Conservation (phyloP, 768 basidiomycete species). For the Termitomyces sp. region DNA sequence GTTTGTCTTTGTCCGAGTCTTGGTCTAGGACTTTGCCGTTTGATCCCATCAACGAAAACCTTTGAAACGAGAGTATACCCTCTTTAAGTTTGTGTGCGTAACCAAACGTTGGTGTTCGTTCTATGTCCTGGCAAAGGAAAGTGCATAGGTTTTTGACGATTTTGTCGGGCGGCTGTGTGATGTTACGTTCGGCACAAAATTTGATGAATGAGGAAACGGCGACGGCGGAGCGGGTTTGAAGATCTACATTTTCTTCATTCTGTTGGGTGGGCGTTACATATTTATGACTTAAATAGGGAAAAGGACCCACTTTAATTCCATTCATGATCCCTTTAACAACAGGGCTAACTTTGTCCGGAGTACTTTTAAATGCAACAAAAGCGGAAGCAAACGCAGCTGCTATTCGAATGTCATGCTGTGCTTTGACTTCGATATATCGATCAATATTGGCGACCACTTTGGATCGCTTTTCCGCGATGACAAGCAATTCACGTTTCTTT, state of each 20-base stretch:
- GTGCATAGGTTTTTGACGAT: slow-evolving; percentile 96
- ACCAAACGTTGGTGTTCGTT: slow-evolving; percentile 86
- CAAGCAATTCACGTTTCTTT: slow-evolving; percentile 69
- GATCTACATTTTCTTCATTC: slow-evolving; percentile 84
- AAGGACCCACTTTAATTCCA: slow-evolving; percentile 75
- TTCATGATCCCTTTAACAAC: slow-evolving; percentile 97
- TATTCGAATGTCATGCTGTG: slow-evolving; percentile 81
- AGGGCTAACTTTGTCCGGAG: slow-evolving; percentile 92
- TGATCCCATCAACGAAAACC: slow-evolving; percentile 24
- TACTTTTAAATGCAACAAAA: slow-evolving; percentile 77
- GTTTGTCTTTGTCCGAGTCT: slow-evolving; percentile 38
- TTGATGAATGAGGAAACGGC: slow-evolving; percentile 86
- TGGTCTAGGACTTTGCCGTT: slow-evolving; percentile 29
- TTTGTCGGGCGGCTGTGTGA: slow-evolving; percentile 87
- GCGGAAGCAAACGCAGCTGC: slow-evolving; percentile 88
- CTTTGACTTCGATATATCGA: slow-evolving; percentile 76
- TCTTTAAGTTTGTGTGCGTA: slow-evolving; percentile 51
- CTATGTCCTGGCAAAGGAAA: slow-evolving; percentile 89
- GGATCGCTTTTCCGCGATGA: slow-evolving; percentile 70
- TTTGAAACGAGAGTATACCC: slow-evolving; percentile 75
- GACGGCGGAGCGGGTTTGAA: slow-evolving; percentile 83
- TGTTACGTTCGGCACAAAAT: slow-evolving; percentile 69
- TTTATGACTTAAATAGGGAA: not conserved
- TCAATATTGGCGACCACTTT: slow-evolving; percentile 68
- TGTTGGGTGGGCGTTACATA: slow-evolving; percentile 21